Percentiles rank a stretch among this genome's conserved stretches.
These are phyloP conservation scores for Russula ochroleuca DNA, from an alignment of 768 basidiomycete genomes.

Conservation along the genomic window DNA sequence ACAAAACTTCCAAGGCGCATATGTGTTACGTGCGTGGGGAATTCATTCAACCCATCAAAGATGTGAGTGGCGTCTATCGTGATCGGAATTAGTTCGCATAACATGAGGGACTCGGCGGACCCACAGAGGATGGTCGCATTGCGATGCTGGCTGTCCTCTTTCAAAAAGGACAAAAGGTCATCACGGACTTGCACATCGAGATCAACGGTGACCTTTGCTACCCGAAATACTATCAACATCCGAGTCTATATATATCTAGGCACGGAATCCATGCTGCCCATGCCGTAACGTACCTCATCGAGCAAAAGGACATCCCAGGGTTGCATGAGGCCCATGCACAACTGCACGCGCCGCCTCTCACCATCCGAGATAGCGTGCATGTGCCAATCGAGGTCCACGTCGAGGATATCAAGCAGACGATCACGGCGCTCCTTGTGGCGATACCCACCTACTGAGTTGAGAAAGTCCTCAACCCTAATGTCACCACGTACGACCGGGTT, in stretches of 20 bases:
- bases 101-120: constrained; percentile 30
- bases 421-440: constrained; percentile 87
- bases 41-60: constrained; percentile 86
- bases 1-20: constrained; percentile 80
- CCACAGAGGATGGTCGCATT: constrained; percentile 84
- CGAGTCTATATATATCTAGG: constrained; percentile 4
- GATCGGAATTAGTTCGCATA: background rate
- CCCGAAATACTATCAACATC: background rate
- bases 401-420: constrained; percentile 80
- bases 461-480: constrained; percentile 86
- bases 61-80: constrained; percentile 89
- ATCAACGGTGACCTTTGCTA: constrained; percentile 86
- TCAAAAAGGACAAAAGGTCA: constrained; percentile 84
- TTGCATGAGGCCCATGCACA: constrained; percentile 93
- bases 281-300: constrained; percentile 64
- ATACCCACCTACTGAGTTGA: constrained; percentile 98
- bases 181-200: constrained; percentile 93
- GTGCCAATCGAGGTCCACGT: constrained; percentile 94
- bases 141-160: constrained; percentile 70
- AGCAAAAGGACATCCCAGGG: constrained; percentile 91
- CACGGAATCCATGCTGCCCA: background rate
- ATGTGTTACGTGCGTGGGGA: constrained; percentile 91
- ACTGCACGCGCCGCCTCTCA: constrained; percentile 87
- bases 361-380: constrained; percentile 97
- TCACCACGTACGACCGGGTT: constrained; percentile 95